Conservation (phyloP, 169 alveolate species). For the Eimeria necatrix region DNA sequence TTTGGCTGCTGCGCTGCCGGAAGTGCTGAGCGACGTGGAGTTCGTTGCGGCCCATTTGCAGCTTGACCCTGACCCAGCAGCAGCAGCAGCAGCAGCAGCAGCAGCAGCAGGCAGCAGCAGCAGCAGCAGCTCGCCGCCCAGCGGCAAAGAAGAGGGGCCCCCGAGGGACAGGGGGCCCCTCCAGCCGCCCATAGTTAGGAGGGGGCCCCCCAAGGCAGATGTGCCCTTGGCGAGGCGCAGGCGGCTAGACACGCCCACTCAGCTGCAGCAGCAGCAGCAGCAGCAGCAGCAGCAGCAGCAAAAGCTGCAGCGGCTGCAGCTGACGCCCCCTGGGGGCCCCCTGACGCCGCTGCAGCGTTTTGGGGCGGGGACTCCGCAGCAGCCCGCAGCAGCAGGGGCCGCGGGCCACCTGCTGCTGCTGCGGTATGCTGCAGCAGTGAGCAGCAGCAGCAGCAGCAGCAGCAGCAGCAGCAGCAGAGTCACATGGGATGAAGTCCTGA, state of each 20-base stretch:
- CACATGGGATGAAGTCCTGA: not conserved
- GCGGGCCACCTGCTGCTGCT: not conserved
- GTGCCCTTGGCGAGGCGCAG: not conserved
- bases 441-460: not conserved
- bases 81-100: constrained; percentile 16
- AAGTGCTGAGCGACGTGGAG: not conserved
- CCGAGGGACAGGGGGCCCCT: constrained; percentile 1
- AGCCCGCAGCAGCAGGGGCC: not conserved
- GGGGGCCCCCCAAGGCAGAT: not conserved
- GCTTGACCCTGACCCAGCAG: not conserved
- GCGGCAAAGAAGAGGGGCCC: not conserved
- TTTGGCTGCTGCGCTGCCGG: constrained; percentile 5
- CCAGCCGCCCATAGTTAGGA: not conserved
- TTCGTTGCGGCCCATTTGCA: constrained; percentile 1
- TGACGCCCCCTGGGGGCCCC: not conserved
- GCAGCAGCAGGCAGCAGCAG: constrained; percentile 26
- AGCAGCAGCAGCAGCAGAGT: no score
- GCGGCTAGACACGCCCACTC: not conserved
- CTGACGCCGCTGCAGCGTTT: not conserved
- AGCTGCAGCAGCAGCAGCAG: constrained; percentile 60
- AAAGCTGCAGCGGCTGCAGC: not conserved
- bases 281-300: constrained; percentile 2
- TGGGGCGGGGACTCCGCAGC: not conserved
- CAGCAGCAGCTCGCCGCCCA: not conserved
- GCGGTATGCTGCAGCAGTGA: not conserved